Percentiles rank a stretch among this genome's conserved stretches.
Conservation (phyloP, 768 basidiomycete genomes). For the Punctularia strigosozonata region DNA sequence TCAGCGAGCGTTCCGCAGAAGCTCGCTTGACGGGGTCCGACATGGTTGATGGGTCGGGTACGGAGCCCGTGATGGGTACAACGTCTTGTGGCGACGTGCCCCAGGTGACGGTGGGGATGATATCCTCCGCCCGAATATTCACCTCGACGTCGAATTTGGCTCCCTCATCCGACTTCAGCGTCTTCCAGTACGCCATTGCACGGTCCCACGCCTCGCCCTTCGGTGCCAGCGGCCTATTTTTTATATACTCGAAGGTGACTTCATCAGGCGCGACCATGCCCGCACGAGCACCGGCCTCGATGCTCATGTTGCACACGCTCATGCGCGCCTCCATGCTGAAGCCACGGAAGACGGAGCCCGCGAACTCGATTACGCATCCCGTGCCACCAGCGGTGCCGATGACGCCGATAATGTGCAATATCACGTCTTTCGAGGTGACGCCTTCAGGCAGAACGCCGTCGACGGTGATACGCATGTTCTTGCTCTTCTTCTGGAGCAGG, state of each 20-base stretch:
- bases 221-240: slow-evolving; percentile 46
- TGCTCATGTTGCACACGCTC: slow-evolving; percentile 58
- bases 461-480: slow-evolving; percentile 57
- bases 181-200: slow-evolving; percentile 48
- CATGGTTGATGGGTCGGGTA: slow-evolving; percentile 39
- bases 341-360: slow-evolving; percentile 40
- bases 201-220: slow-evolving; percentile 47
- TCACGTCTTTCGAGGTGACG: slow-evolving; percentile 51
- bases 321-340: slow-evolving; percentile 54
- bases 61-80: slow-evolving; percentile 42
- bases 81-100: slow-evolving; percentile 56
- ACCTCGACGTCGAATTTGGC: slow-evolving; percentile 50
- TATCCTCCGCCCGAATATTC: slow-evolving; percentile 46
- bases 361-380: slow-evolving; percentile 53
- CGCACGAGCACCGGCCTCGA: slow-evolving; percentile 53
- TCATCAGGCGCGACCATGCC: slow-evolving; percentile 60
- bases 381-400: slow-evolving; percentile 59
- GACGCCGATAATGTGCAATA: slow-evolving; percentile 51
- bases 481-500: slow-evolving; percentile 46
- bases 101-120: slow-evolving; percentile 55
- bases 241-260: slow-evolving; percentile 48
- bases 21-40: slow-evolving; percentile 31
- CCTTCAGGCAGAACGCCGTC: slow-evolving; percentile 43
- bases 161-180: slow-evolving; percentile 41
- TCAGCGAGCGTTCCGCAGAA: slow-evolving; percentile 38